phyloP scores from a whole-genome alignment of 2,329 filamentous ascomycete genomes.

The Huntiella bhutanensis region DNA sequence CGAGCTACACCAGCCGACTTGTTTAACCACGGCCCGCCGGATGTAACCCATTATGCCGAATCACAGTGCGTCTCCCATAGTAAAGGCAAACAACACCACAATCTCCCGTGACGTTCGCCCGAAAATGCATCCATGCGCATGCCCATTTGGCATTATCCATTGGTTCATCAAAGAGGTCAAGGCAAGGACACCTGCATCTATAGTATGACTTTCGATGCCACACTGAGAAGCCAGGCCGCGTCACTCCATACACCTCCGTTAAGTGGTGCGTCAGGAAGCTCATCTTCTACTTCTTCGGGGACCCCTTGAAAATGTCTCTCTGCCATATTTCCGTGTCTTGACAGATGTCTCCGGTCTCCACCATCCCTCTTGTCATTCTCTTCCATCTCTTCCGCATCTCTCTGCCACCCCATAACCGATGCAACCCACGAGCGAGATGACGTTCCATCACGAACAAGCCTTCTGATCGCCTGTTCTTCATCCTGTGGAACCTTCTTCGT shows the following conservation, averaged over 20 bases:
- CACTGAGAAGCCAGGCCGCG: slow-evolving; percentile 47
- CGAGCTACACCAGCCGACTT: too few relatives aligned
- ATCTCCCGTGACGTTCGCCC: neutral
- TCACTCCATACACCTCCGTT: slow-evolving; percentile 46
- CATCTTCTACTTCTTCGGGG: slow-evolving; percentile 24
- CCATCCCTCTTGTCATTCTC: slow-evolving; percentile 14
- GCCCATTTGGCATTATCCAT: neutral
- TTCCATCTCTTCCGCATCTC: slow-evolving; percentile 23
- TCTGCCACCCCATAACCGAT: slow-evolving; percentile 37
- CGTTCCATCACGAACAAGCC: slow-evolving; percentile 34
- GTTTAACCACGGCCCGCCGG: too few relatives aligned
- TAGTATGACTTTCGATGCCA: slow-evolving; percentile 42
- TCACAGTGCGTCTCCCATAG: neutral
- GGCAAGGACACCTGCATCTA: slow-evolving; percentile 15
- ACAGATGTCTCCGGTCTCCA: slow-evolving; percentile 15
- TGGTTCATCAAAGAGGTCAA: neutral
- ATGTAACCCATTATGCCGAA: too few relatives aligned
- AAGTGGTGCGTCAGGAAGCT: slow-evolving; percentile 27
- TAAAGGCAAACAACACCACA: neutral
- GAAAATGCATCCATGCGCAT: neutral
- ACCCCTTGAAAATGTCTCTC: slow-evolving; percentile 9
- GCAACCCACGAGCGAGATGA: slow-evolving; percentile 39
- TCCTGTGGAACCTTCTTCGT: slow-evolving; percentile 28
- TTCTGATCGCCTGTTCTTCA: slow-evolving; percentile 39
- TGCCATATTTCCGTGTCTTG: neutral